Percentiles rank a stretch among this genome's conserved stretches.
Evolutionary conservation across 2,329 filamentous ascomycete species (phyloP).

Genomic region (Raffaelea albimanens): DNA sequence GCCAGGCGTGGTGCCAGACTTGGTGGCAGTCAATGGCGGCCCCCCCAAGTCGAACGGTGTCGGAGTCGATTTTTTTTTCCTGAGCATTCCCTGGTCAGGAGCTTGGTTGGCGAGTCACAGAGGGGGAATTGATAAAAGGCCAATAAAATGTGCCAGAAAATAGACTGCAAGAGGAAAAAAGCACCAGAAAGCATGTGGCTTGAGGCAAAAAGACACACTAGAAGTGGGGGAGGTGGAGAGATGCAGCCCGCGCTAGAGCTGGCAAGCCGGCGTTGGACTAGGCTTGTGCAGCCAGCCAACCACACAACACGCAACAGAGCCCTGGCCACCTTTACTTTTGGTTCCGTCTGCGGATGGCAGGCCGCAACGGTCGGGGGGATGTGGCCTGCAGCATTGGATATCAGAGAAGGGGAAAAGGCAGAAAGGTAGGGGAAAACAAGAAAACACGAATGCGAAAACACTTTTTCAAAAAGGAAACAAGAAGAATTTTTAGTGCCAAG

Average conservation of each 20-base stretch:
- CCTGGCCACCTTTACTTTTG: too few relatives aligned
- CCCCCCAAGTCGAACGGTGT: constrained; percentile 11
- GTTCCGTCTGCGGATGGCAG: too few relatives aligned
- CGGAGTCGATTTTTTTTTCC: constrained; percentile 8
- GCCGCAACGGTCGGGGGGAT: too few relatives aligned
- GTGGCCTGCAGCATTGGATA: too few relatives aligned
- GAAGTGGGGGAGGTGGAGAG: constrained; percentile 10
- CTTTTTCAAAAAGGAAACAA: too few relatives aligned
- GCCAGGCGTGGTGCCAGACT: too few relatives aligned
- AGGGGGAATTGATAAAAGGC: constrained; percentile 13
- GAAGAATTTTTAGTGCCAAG: too few relatives aligned
- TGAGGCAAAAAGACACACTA: constrained; percentile 5
- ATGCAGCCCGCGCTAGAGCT: constrained; percentile 5
- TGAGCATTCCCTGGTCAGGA: constrained; percentile 1
- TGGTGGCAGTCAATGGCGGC: constrained; percentile 7
- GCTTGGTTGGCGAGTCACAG: constrained; percentile 13
- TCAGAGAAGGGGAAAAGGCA: too few relatives aligned
- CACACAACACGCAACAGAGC: not conserved
- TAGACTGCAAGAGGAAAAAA: not conserved
- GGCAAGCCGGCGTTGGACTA: not conserved
- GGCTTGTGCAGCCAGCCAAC: not conserved
- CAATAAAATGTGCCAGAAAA: constrained; percentile 1
- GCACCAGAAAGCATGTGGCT: not conserved
- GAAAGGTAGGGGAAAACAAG: too few relatives aligned
- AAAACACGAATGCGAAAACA: too few relatives aligned